Evolutionary conservation across 179 eudicot genomes (phyloP).

Genomic region (Spergularia azorica): DNA sequence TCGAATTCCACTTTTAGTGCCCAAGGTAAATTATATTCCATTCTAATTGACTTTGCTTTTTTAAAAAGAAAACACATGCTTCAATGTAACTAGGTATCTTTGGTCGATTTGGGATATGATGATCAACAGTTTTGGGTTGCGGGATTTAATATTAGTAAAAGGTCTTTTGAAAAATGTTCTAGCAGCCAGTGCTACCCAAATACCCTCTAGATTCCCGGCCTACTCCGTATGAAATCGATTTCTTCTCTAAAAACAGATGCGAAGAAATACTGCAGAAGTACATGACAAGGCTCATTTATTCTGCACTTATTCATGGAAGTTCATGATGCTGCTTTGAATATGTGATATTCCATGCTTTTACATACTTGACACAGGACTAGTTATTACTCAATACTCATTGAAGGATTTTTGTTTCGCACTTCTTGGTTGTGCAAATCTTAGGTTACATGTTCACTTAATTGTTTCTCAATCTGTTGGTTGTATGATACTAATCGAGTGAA

Average conservation of each 20-base stretch:
- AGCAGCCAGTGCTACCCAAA: background rate
- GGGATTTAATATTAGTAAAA: background rate
- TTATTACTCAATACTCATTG: too few relatives aligned
- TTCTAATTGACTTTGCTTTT: background rate
- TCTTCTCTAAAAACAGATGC: background rate
- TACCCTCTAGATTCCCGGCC: background rate
- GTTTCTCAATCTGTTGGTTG: background rate
- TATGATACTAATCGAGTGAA: background rate
- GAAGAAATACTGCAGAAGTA: background rate
- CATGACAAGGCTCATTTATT: background rate
- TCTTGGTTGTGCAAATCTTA: too few relatives aligned
- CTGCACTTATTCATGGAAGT: background rate
- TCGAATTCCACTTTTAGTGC: conserved; percentile 56
- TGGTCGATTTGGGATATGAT: background rate
- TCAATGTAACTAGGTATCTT: background rate
- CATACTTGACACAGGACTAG: too few relatives aligned
- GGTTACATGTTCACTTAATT: too few relatives aligned
- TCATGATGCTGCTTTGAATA: background rate
- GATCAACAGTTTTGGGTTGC: background rate
- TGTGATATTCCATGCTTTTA: background rate
- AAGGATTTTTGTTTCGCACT: too few relatives aligned
- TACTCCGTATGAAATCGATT: background rate
- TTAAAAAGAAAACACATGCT: background rate
- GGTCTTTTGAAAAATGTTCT: background rate
- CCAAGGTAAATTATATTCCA: conserved; percentile 42